Conservation (phyloP, 495 filamentous ascomycete genomes). For the Venustampulla echinocandica region DNA sequence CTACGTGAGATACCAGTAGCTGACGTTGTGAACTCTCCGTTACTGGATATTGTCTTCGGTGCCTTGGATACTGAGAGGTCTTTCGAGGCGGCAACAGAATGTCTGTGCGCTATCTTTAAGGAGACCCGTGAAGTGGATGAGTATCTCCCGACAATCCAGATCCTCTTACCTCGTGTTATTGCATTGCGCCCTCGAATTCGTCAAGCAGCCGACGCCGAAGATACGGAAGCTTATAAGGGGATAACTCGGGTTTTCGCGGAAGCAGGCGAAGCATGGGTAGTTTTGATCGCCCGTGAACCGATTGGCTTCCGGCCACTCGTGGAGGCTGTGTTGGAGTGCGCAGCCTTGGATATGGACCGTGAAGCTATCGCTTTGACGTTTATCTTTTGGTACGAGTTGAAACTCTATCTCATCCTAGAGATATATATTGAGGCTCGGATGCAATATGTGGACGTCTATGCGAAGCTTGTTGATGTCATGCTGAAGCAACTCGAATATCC, state of each 20-base stretch:
- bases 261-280: slow-evolving; percentile 88
- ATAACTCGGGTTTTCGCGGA: slow-evolving; percentile 85
- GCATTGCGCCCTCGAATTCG: slow-evolving; percentile 70
- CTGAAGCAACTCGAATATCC: slow-evolving; percentile 88
- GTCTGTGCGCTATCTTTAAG: slow-evolving; percentile 78
- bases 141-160: slow-evolving; percentile 67
- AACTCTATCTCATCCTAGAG: slow-evolving; percentile 87
- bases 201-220: slow-evolving; percentile 66
- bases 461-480: slow-evolving; percentile 86
- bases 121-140: slow-evolving; percentile 93
- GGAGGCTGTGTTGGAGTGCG: slow-evolving; percentile 83
- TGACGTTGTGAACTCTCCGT: slow-evolving; percentile 74
- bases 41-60: slow-evolving; percentile 72
- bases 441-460: slow-evolving; percentile 68
- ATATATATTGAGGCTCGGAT: slow-evolving; percentile 75
- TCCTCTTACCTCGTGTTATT: slow-evolving; percentile 76
- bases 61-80: slow-evolving; percentile 66
- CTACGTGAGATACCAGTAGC: slow-evolving; percentile 79
- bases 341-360: slow-evolving; percentile 72
- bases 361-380: slow-evolving; percentile 90
- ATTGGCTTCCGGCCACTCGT: slow-evolving; percentile 76
- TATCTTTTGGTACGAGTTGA: slow-evolving; percentile 96
- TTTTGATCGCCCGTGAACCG: slow-evolving; percentile 79
- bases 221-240: slow-evolving; percentile 80
- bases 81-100: slow-evolving; percentile 87